phyloP scores from a whole-genome alignment of 306 rosid genomes.

The Vigna angularis region DNA sequence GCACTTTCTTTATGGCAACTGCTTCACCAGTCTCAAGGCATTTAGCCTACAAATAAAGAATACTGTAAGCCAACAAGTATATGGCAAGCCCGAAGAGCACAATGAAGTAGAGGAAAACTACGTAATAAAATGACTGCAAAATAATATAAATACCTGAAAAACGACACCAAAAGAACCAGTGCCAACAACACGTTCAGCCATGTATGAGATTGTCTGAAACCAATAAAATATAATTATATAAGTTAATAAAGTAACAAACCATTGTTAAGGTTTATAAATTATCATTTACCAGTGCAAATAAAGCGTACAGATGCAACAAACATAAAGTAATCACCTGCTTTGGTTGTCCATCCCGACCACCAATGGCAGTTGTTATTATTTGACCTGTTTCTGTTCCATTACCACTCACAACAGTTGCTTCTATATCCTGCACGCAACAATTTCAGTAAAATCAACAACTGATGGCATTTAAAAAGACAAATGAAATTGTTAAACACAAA shows the following conservation, averaged over 20 bases:
- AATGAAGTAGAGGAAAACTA: neutral
- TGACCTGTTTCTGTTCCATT: slow-evolving; percentile 95
- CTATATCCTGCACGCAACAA: slow-evolving; percentile 65
- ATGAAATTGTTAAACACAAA: neutral
- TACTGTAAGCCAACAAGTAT: neutral
- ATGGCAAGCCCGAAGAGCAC: neutral
- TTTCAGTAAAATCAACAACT: slow-evolving; percentile 5
- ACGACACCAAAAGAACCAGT: slow-evolving; percentile 96
- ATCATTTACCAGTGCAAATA: neutral
- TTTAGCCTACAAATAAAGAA: slow-evolving; percentile 63
- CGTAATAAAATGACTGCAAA: slow-evolving; percentile 1
- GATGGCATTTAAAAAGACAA: neutral
- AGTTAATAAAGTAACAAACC: slow-evolving; percentile 17
- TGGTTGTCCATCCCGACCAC: slow-evolving; percentile 81
- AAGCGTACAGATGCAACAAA: neutral
- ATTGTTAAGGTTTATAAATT: neutral
- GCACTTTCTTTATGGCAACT: slow-evolving; percentile 91
- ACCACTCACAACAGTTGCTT: slow-evolving; percentile 69
- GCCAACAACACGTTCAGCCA: slow-evolving; percentile 98
- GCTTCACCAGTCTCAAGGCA: slow-evolving; percentile 86
- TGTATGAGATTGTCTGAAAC: slow-evolving; percentile 80
- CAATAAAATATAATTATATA: slow-evolving; percentile 17
- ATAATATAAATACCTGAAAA: slow-evolving; percentile 72
- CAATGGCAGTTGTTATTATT: slow-evolving; percentile 74
- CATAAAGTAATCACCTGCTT: slow-evolving; percentile 63